Conservation (phyloP, 257 asterid species). For the Solanum dulcamara region DNA sequence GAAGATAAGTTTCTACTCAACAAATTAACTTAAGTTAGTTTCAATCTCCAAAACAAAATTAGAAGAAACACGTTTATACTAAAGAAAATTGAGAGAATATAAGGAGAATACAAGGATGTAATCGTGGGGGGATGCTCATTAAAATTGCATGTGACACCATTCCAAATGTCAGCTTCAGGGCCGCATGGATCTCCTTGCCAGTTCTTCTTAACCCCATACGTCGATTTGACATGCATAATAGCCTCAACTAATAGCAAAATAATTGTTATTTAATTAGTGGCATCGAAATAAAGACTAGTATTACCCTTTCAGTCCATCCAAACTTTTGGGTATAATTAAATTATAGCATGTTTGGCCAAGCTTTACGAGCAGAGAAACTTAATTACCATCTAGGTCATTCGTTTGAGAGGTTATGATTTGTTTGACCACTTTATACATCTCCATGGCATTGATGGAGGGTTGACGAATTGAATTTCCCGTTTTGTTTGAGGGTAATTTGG, state of each 20-base stretch:
- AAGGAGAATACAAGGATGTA: not conserved
- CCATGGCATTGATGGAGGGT: slow-evolving; percentile 6
- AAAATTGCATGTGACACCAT: slow-evolving; percentile 4
- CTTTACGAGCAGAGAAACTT: not conserved
- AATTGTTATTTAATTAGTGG: not conserved
- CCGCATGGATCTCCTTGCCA: slow-evolving; percentile 25
- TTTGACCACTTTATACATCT: not conserved
- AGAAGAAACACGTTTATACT: too few species aligned
- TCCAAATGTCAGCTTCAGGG: not conserved
- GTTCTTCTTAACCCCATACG: not conserved
- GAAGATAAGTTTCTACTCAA: slow-evolving; percentile 7
- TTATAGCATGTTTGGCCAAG: not conserved
- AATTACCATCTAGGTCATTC: slow-evolving; percentile 10
- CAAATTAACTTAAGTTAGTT: not conserved
- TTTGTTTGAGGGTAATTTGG: not conserved
- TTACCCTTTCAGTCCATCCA: not conserved
- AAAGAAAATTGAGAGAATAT: not conserved
- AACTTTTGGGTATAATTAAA: too few species aligned
- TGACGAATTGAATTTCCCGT: slow-evolving; percentile 4
- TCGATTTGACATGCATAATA: not conserved
- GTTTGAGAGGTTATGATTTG: not conserved
- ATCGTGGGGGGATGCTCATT: not conserved
- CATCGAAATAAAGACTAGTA: too few species aligned
- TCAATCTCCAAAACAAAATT: not conserved
- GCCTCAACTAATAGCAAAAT: not conserved